phyloP scores from a whole-genome alignment of 208 protist species.

The Wallacemonas collosoma region DNA sequence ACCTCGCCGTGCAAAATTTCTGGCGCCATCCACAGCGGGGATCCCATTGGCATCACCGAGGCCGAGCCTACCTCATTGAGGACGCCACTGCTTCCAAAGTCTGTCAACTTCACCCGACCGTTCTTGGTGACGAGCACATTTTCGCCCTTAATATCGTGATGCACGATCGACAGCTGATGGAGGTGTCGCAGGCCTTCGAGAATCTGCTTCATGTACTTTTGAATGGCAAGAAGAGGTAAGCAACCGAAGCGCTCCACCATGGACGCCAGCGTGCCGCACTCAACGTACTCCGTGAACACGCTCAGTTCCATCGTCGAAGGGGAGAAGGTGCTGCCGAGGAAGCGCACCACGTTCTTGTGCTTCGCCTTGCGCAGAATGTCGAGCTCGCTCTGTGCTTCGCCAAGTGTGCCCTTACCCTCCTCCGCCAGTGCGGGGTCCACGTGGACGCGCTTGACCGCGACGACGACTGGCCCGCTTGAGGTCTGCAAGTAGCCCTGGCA shows the following conservation, averaged over 20 bases:
- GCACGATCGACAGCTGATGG: slow-evolving; percentile 71
- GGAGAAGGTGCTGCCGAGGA: slow-evolving; percentile 55
- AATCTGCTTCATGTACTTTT: slow-evolving; percentile 78
- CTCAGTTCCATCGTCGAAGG: slow-evolving; percentile 42
- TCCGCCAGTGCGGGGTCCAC: slow-evolving; percentile 27
- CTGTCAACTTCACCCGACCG: slow-evolving; percentile 67
- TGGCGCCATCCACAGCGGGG: slow-evolving; percentile 81
- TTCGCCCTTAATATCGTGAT: slow-evolving; percentile 82
- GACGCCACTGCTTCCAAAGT: slow-evolving; percentile 73
- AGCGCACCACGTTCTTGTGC: slow-evolving; percentile 80
- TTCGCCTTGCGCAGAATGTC: slow-evolving; percentile 52
- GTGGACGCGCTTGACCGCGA: slow-evolving; percentile 69
- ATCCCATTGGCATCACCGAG: slow-evolving; percentile 46
- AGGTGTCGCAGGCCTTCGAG: slow-evolving; percentile 69
- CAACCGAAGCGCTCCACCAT: slow-evolving; percentile 66
- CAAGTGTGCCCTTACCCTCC: slow-evolving; percentile 31
- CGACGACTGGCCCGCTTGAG: slow-evolving; percentile 38
- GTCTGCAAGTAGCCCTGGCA: slow-evolving; percentile 54
- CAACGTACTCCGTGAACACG: slow-evolving; percentile 82
- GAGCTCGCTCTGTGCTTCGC: slow-evolving; percentile 55
- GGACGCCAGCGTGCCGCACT: slow-evolving; percentile 64
- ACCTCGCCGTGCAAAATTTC: slow-evolving; percentile 55
- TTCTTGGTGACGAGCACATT: slow-evolving; percentile 83
- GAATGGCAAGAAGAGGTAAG: slow-evolving; percentile 58
- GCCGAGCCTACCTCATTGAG: slow-evolving; percentile 21